phyloP scores from a whole-genome alignment of 148 eudicot species.

The Gaultheria prostrata region DNA sequence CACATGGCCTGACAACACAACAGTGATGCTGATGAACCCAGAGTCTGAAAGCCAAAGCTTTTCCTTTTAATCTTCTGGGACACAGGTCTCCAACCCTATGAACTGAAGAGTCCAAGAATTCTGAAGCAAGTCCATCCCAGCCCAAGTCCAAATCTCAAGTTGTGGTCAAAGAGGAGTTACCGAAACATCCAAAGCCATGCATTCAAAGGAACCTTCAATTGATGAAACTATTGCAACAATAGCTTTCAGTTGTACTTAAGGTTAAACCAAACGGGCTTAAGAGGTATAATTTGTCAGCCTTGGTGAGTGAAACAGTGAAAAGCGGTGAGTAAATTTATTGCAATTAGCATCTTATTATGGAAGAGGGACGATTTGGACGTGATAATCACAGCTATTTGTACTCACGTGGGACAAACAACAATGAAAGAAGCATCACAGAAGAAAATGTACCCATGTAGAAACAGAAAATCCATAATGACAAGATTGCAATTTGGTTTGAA shows the following conservation, averaged over 20 bases:
- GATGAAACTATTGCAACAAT: neutral
- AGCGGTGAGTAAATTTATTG: neutral
- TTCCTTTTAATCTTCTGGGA: neutral
- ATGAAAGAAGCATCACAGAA: neutral
- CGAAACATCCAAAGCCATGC: neutral
- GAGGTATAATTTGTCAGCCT: neutral
- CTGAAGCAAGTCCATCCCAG: neutral
- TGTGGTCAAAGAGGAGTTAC: neutral
- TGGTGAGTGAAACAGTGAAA: neutral
- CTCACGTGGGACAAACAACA: neutral
- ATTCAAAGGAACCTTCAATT: too few relatives aligned
- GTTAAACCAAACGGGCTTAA: neutral
- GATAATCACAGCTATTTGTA: neutral
- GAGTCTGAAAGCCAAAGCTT: neutral
- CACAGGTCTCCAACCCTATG: neutral
- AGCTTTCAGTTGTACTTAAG: neutral
- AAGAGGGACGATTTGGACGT: neutral
- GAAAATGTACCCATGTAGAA: constrained; percentile 79
- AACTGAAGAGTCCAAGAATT: neutral
- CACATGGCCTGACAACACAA: neutral
- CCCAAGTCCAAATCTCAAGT: neutral
- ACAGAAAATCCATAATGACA: constrained; percentile 91
- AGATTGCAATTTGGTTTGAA: constrained; percentile 83
- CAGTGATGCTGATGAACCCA: neutral
- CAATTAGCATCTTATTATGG: neutral